Conservation (phyloP, 441 rosid genomes). For the Adansonia grandidieri region DNA sequence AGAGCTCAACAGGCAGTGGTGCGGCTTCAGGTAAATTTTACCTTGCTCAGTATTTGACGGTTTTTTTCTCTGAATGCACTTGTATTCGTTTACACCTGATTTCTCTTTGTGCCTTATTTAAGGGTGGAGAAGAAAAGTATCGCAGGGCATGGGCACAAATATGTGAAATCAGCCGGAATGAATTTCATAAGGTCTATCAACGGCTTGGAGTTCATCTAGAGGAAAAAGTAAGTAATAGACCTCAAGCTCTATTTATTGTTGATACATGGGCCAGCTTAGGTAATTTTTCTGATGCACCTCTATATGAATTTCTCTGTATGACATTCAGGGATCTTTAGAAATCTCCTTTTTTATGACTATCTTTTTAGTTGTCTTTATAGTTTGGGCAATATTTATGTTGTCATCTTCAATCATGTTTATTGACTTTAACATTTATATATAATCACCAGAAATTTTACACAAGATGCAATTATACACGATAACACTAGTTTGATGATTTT, state of each 20-base stretch:
- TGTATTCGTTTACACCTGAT: background rate
- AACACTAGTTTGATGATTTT: background rate
- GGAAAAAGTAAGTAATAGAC: slow-evolving; percentile 8
- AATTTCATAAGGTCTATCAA: slow-evolving; percentile 24
- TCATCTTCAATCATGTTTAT: slow-evolving; percentile 7
- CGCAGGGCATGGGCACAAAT: slow-evolving; percentile 79
- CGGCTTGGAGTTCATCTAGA: slow-evolving; percentile 26
- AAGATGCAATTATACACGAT: background rate
- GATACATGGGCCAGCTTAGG: background rate
- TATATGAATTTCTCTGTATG: background rate
- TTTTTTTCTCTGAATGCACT: background rate
- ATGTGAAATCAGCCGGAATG: slow-evolving; percentile 81
- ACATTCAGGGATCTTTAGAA: background rate
- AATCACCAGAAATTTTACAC: background rate
- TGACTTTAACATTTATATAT: slow-evolving; percentile 12
- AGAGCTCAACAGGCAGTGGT: slow-evolving; percentile 91
- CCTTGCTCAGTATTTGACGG: background rate
- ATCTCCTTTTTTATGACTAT: slow-evolving; percentile 7
- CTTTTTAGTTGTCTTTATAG: background rate
- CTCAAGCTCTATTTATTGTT: background rate
- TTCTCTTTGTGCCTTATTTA: slow-evolving; percentile 12
- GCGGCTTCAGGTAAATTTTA: slow-evolving; percentile 74
- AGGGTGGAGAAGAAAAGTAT: slow-evolving; percentile 85
- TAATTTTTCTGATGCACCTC: slow-evolving; percentile 6
- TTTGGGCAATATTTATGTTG: background rate